Evolutionary conservation across 2,329 filamentous ascomycete species (phyloP), one percentile per base, ranked within the genome.

Genomic region (Venturia pyrina): DNA sequence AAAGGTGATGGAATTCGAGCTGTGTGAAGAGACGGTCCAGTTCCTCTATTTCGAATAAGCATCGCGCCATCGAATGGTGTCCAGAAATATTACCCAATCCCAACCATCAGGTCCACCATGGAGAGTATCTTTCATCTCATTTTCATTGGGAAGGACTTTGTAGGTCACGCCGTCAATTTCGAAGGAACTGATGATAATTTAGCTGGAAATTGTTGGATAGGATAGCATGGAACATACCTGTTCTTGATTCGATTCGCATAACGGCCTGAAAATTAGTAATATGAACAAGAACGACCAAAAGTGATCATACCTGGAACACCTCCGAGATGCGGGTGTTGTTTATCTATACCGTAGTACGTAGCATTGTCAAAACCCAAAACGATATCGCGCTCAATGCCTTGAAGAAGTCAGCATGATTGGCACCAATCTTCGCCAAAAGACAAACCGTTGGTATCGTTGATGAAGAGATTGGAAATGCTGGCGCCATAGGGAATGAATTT

Each of bases 171-270:
- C 87, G 69, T 90, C 88, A 66, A 91, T 85, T 67, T 78, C 81
- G 72, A 91, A 91, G 6, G 83, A 87, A 75, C 85, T 87, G 79
- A 48, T n/a, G 15, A 34, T 1, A 62, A 19, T 6, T 48, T n/a
- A 44, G n/a, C 24, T 43, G 37, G 40, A 5, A 44, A 21, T n/a
- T 7, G 24, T 43, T 15, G 10, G 21, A 15, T n/a, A 6, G 41
- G 8, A 57, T 19, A 65, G 37, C 24, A 60, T 60, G 34, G 28
- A n/a, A 46, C 40, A 4, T 24, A 66, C 64, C 56, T 63, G 41
- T 92, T 91, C 80, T 85, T 86, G 80, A 92, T 92, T 69, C 89
- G 87, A 75, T 93, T 93, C 67, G 89, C 89, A 73, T 93, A 93
- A 65, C 89, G 86, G 60, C 76, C 75, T 73, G 56, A 19, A n/a